A percentile compares a stretch with the other conserved stretches of the same genome.
These are phyloP conservation scores for Talaromyces albobiverticillius DNA, from an alignment of 2,329 filamentous ascomycete genomes.

Conservation along the genomic window DNA sequence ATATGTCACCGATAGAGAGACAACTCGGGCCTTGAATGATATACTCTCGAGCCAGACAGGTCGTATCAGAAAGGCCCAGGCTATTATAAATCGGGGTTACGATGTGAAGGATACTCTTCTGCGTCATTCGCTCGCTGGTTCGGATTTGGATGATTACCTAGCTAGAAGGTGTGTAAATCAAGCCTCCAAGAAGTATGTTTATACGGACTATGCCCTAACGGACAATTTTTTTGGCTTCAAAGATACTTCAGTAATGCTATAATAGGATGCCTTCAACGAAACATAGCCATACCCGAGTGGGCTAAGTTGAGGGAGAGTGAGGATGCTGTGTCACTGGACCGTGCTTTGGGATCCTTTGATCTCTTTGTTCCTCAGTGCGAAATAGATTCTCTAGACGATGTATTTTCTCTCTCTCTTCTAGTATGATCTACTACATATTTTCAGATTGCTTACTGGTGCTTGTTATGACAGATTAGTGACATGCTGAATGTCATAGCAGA, in stretches of 20 bases:
- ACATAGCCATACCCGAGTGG: constrained; percentile 78
- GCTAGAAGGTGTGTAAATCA: constrained; percentile 56
- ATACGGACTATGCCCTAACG: constrained; percentile 7
- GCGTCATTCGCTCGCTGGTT: constrained; percentile 59
- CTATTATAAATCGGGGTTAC: constrained; percentile 71
- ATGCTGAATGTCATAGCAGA: constrained; percentile 63
- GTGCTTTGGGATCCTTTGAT: constrained; percentile 78
- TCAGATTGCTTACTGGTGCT: constrained; percentile 10
- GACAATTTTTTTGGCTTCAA: not conserved
- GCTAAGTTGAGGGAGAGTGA: constrained; percentile 52
- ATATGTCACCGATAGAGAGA: constrained; percentile 51
- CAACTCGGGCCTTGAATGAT: constrained; percentile 58
- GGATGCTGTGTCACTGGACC: constrained; percentile 61
- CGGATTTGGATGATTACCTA: constrained; percentile 68
- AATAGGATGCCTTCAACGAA: constrained; percentile 76
- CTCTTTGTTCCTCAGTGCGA: constrained; percentile 78
- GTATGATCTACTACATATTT: not conserved
- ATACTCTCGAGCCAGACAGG: constrained; percentile 69
- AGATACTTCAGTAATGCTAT: constrained; percentile 74
- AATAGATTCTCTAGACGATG: constrained; percentile 70
- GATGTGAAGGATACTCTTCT: constrained; percentile 85
- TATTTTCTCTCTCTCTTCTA: constrained; percentile 34
- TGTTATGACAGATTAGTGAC: constrained; percentile 54
- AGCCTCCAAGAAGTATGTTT: constrained; percentile 13
- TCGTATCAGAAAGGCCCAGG: constrained; percentile 66